Evolutionary conservation across 140 eudicot species (phyloP), one percentile per base, ranked within the genome.

Genomic region (Oenanthe javanica): DNA sequence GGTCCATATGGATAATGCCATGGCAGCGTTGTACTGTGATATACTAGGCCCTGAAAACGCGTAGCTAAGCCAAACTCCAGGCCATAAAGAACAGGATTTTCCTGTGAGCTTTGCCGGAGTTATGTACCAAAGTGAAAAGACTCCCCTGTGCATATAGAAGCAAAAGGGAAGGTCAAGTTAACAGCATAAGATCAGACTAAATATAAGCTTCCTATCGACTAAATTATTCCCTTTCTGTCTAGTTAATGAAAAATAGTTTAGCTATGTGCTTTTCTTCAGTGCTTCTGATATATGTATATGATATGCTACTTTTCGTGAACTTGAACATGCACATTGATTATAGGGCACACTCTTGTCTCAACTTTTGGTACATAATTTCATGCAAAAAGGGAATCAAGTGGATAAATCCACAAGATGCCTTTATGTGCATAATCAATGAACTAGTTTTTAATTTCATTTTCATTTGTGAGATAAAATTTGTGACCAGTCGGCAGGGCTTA

Each of bases 351-450:
- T 63, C 38, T 63, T 63, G 36, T n/a, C 70, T 2, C 36, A 63
- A 23, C 38, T 63, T n/a, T 23, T 63, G 70, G 70, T 63, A 63
- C n/a, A 63, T 63, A n/a, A 8, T 63, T 63, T 63, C 38, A 23
- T 63, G 70, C 70, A 63, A 63, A 23, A 63, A 23, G 38, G 59
- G 6, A 15, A 15, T 52, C 5, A 42, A 52, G 59, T 52, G 70
- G 70, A 63, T 63, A 63, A 21, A 63, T 63, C 70, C 70, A 9
- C 36, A 63, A 63, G 70, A 63, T 63, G 38, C 70, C 70, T 63
- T 63, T 63, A 63, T 63, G 70, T 63, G 70, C 38, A n/a, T 63
- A 10, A 63, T 63, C 2, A 63, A 10, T 63, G 6, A n/a, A 23
- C 6, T 63, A 8, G 70, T 21, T 63, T 63, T 5, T 9, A 23